Conservation (phyloP, 2,329 filamentous ascomycete genomes). For the Colletotrichum liriopes region DNA sequence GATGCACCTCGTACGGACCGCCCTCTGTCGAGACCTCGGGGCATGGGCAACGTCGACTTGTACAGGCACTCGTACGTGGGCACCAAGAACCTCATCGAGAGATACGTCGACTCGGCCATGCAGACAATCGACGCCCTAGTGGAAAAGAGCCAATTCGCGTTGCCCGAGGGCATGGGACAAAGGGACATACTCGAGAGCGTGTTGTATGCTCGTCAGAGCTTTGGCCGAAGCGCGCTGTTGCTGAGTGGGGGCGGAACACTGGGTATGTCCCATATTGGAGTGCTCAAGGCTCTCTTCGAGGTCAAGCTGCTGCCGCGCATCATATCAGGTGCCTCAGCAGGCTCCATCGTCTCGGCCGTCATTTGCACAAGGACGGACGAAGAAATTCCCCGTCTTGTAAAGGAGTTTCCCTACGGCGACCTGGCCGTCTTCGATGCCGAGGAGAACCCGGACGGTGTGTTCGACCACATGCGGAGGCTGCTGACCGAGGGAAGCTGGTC, state of each 20-base stretch:
- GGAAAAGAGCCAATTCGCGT: slow-evolving; percentile 66
- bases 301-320: slow-evolving; percentile 84
- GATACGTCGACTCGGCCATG: slow-evolving; percentile 86
- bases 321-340: slow-evolving; percentile 89
- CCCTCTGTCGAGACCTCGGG: slow-evolving; percentile 86
- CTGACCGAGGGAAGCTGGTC: slow-evolving; percentile 88
- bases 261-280: slow-evolving; percentile 93
- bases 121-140: slow-evolving; percentile 82
- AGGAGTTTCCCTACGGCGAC: slow-evolving; percentile 84
- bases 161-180: slow-evolving; percentile 70
- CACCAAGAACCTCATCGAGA: slow-evolving; percentile 89
- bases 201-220: slow-evolving; percentile 81
- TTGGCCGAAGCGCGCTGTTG: slow-evolving; percentile 86
- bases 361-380: slow-evolving; percentile 84
- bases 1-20: slow-evolving; percentile 85
- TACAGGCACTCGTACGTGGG: slow-evolving; percentile 90
- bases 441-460: slow-evolving; percentile 71
- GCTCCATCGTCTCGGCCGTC: slow-evolving; percentile 87
- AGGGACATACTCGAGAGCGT: slow-evolving; percentile 77
- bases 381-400: slow-evolving; percentile 80
- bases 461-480: slow-evolving; percentile 80
- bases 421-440: slow-evolving; percentile 83
- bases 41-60: slow-evolving; percentile 86
- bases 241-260: slow-evolving; percentile 91
- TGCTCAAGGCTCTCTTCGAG: slow-evolving; percentile 86